Conservation (phyloP, 179 eudicot species). For the Drosera spatulata region DNA sequence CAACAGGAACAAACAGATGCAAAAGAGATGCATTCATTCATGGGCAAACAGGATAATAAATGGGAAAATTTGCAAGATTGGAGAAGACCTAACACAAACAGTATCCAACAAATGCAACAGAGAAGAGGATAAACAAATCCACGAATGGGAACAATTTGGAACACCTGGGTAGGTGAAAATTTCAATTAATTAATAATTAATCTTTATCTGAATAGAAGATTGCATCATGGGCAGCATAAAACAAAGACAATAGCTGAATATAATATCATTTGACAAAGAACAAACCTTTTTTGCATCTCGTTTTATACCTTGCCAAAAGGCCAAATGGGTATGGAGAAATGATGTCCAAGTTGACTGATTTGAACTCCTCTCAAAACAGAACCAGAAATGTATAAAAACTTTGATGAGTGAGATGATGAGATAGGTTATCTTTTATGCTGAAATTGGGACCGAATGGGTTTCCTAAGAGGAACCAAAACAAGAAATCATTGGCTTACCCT, state of each 20-base stretch:
- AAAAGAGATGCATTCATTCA: too few relatives aligned
- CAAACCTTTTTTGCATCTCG: not conserved
- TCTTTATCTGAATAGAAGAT: too few relatives aligned
- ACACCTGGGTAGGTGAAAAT: too few relatives aligned
- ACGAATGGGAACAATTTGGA: too few relatives aligned
- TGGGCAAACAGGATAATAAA: too few relatives aligned
- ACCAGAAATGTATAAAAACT: conserved; percentile 13
- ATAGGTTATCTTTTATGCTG: conserved; percentile 7
- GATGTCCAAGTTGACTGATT: conserved; percentile 16
- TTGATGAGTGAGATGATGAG: not conserved
- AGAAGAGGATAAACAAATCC: too few relatives aligned
- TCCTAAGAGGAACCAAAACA: conserved; percentile 43
- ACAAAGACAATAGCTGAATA: not conserved
- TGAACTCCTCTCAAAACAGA: conserved; percentile 20
- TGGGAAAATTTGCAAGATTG: too few relatives aligned
- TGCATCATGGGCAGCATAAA: not conserved
- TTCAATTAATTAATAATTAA: too few relatives aligned
- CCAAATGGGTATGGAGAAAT: conserved; percentile 12
- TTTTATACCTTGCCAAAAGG: conserved; percentile 15
- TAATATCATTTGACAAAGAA: not conserved
- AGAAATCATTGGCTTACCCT: conserved; percentile 52
- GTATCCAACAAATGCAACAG: too few relatives aligned
- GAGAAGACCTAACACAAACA: too few relatives aligned
- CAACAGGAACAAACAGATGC: too few relatives aligned
- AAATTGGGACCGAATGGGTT: conserved; percentile 16